These are phyloP conservation scores for Turritis glabra DNA, from an alignment of 345 rosid genomes.

Conservation along the genomic window DNA sequence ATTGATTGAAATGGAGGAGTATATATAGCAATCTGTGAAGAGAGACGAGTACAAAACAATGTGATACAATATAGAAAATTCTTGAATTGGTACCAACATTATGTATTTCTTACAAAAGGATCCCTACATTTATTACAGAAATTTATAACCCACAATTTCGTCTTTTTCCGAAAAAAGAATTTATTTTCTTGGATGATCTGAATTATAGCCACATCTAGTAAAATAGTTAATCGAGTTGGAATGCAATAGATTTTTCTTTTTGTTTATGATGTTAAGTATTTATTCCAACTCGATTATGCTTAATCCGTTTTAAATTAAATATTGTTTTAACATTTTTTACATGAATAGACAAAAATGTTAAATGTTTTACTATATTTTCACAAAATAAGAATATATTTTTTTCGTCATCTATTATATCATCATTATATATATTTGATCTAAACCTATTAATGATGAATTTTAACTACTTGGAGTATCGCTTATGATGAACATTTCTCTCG, in stretches of 20 bases:
- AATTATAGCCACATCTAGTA: not conserved
- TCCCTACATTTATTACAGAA: not conserved
- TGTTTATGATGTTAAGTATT: not conserved
- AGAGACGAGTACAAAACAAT: constrained; percentile 6
- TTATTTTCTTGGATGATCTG: not conserved
- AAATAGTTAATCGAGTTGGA: not conserved
- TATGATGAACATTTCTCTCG: no score
- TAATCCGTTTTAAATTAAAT: not conserved
- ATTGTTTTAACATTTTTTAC: not conserved
- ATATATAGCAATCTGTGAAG: constrained; percentile 34
- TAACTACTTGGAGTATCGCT: no score
- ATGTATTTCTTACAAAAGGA: not conserved
- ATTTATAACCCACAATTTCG: not conserved
- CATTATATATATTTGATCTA: no score
- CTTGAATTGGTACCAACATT: not conserved
- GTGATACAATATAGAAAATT: not conserved
- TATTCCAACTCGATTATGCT: not conserved
- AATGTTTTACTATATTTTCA: no score
- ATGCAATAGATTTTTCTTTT: no score
- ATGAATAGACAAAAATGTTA: no score
- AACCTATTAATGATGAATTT: no score
- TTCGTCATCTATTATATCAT: no score
- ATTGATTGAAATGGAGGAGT: constrained; percentile 1
- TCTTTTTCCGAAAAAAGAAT: not conserved
- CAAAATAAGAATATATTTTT: no score